Evolutionary conservation across 345 rosid genomes (phyloP).

Genomic region (Boechera stricta): DNA sequence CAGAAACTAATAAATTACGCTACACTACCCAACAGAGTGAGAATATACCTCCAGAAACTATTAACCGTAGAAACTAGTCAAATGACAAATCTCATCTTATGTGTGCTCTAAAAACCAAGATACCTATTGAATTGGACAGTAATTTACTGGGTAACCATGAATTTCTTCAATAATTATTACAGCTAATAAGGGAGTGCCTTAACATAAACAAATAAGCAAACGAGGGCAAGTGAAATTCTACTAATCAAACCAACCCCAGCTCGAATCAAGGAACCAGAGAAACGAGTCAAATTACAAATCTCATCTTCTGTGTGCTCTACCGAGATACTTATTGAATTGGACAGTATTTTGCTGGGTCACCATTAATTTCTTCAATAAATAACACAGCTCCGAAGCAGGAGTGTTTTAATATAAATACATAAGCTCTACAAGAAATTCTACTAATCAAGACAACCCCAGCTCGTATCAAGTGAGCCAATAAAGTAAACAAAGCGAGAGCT

Average conservation of each 20-base stretch:
- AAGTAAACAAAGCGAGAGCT: conserved; percentile 27
- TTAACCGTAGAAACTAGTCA: neutral
- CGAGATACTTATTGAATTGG: conserved; percentile 8
- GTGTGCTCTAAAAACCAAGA: conserved; percentile 15
- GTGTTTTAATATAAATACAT: neutral
- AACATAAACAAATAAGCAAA: neutral
- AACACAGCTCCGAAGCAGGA: conserved; percentile 2
- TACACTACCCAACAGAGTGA: neutral
- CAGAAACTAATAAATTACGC: neutral
- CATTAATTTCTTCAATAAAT: conserved; percentile 14
- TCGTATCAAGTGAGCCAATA: conserved; percentile 28
- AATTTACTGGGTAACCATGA: neutral
- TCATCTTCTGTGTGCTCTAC: neutral
- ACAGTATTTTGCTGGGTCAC: neutral
- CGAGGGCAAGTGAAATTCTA: neutral
- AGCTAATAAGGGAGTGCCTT: neutral
- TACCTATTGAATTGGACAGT: conserved; percentile 17
- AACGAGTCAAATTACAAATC: conserved; percentile 14
- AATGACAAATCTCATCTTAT: conserved; percentile 10
- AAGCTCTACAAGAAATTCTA: neutral
- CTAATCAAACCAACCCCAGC: neutral
- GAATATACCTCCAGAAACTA: neutral
- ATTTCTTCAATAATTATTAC: conserved; percentile 14
- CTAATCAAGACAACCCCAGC: conserved; percentile 29
- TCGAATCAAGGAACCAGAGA: conserved; percentile 26